Percentiles rank a stretch among this genome's conserved stretches.
Conservation (phyloP, 2,329 filamentous ascomycete genomes). For the Fusarium pininemorale region DNA sequence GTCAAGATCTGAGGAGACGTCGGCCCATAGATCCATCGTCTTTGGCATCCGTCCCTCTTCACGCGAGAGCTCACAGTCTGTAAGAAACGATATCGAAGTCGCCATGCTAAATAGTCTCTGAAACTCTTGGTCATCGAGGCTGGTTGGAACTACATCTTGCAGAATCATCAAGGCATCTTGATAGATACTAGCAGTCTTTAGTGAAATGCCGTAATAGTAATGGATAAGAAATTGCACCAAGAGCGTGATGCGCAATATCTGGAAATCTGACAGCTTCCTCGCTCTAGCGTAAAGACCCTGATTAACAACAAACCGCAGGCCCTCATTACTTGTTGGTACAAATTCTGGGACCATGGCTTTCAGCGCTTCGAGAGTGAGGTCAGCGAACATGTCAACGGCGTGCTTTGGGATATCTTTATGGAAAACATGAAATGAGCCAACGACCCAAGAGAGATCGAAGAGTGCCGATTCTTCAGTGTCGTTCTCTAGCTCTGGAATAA, state of each 20-base stretch:
- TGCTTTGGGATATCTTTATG: not conserved
- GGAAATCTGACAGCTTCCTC: not conserved
- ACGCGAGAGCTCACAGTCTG: not conserved
- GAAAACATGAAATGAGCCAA: not conserved
- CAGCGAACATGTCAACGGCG: not conserved
- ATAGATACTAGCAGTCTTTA: not conserved
- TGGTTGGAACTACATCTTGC: not conserved
- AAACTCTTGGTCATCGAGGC: not conserved
- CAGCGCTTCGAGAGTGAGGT: not conserved
- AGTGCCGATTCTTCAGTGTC: not conserved
- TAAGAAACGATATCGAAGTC: not conserved
- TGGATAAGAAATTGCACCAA: not conserved
- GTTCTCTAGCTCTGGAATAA: not conserved
- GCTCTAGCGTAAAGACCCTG: not conserved
- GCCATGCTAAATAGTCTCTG: not conserved
- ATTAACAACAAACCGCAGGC: not conserved
- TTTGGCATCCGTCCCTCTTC: not conserved
- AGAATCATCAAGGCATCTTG: not conserved
- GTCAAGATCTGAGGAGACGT: not conserved
- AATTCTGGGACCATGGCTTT: not conserved
- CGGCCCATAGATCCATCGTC: not conserved
- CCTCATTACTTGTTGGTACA: not conserved
- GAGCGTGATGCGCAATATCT: not conserved
- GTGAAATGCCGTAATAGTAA: not conserved
- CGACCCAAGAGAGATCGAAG: not conserved